These are phyloP conservation scores for Penicillium subrubescens DNA, from an alignment of 495 filamentous ascomycete species.

Conservation along the genomic window DNA sequence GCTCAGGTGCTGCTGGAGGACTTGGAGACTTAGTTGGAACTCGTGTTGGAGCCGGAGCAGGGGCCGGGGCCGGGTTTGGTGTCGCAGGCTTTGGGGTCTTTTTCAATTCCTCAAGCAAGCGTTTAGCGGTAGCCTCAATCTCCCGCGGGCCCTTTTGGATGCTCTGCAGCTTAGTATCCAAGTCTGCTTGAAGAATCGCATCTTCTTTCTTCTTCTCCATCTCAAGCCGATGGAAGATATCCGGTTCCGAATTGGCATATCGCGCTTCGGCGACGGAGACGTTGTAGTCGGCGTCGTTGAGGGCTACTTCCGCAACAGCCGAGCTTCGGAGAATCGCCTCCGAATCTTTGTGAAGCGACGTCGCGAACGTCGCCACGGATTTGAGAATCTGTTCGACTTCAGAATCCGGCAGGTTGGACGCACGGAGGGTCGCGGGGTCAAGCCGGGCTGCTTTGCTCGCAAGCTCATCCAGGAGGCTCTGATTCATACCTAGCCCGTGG, in stretches of 20 bases:
- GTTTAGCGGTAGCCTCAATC: slow-evolving; percentile 33
- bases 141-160: slow-evolving; percentile 46
- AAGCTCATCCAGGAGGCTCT: slow-evolving; percentile 54
- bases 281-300: slow-evolving; percentile 57
- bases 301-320: slow-evolving; percentile 47
- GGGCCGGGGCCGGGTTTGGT: slow-evolving; percentile 7
- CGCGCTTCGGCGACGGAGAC: slow-evolving; percentile 56
- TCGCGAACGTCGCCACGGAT: slow-evolving; percentile 41
- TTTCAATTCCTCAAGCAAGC: slow-evolving; percentile 32
- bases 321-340: slow-evolving; percentile 54
- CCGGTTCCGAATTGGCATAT: slow-evolving; percentile 45
- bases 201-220: slow-evolving; percentile 57
- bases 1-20: background rate
- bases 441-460: slow-evolving; percentile 41
- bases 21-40: slow-evolving; percentile 19
- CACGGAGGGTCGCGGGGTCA: slow-evolving; percentile 35
- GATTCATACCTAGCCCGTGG: slow-evolving; percentile 54
- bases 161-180: slow-evolving; percentile 50
- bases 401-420: slow-evolving; percentile 36
- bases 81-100: slow-evolving; percentile 32
- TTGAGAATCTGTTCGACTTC: slow-evolving; percentile 51
- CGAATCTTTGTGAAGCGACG: slow-evolving; percentile 48
- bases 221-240: slow-evolving; percentile 46
- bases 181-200: slow-evolving; percentile 47
- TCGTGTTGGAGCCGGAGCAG: slow-evolving; percentile 13